These are phyloP conservation scores for Magnaporthales sp. DNA, from an alignment of 2,329 filamentous ascomycete species.

Conservation along the genomic window DNA sequence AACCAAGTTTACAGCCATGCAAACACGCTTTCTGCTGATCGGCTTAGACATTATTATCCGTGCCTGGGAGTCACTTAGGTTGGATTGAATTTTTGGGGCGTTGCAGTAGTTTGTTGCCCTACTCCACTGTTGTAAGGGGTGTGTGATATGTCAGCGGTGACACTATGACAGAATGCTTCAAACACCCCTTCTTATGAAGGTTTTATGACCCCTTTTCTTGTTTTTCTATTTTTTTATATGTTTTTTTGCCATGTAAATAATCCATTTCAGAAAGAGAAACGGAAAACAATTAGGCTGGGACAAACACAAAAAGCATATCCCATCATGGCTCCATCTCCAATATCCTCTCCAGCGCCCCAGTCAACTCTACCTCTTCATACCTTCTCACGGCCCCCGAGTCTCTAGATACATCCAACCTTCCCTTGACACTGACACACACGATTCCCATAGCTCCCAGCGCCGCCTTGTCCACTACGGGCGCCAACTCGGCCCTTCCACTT, in stretches of 20 bases:
- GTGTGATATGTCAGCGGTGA: not conserved
- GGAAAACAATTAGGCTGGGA: not conserved
- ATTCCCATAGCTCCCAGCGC: constrained; percentile 61
- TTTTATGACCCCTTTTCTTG: too few species aligned
- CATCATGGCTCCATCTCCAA: constrained; percentile 25
- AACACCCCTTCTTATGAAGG: too few species aligned
- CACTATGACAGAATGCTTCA: too few species aligned
- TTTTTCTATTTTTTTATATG: too few species aligned
- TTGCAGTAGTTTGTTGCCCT: not conserved
- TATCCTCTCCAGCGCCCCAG: constrained; percentile 68
- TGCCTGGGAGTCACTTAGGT: not conserved
- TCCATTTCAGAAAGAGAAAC: not conserved
- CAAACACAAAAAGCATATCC: not conserved
- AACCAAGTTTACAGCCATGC: not conserved
- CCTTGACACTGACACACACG: constrained; percentile 69
- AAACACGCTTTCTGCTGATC: not conserved
- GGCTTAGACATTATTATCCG: not conserved
- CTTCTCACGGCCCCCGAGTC: constrained; percentile 31
- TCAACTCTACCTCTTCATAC: constrained; percentile 70
- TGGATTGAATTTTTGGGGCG: not conserved
- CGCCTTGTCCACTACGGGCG: constrained; percentile 61
- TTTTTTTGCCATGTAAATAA: too few species aligned
- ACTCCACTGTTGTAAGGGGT: not conserved
- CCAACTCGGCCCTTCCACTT: constrained; percentile 31
- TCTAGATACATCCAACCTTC: constrained; percentile 42